Evolutionary conservation across 2,329 filamentous ascomycete genomes (phyloP), one percentile per base, ranked within the genome.

Genomic region (Diaporthe velutina): DNA sequence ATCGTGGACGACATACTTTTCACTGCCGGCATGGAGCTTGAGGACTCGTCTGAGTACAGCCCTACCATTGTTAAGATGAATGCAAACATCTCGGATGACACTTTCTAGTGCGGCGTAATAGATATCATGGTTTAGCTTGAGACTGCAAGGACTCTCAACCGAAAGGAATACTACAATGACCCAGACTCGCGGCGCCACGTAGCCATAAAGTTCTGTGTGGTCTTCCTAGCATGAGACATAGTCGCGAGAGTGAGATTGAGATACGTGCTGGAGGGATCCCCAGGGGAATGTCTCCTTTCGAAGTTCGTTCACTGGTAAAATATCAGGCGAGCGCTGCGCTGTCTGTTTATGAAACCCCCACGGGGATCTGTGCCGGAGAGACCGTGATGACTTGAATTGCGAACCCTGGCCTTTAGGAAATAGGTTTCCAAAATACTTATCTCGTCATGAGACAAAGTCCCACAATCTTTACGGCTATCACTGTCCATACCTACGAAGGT

Each of bases 1-100:
- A 96, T 97, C 75, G 94, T 97, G 0, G 93, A 95, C 70, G 94
- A 96, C 80, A 89, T 97, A 64, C 85, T 97, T 9, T 84, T 93
- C 57, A 95, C 94, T 55, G 95, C 94, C 5, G 94, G 94, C 3
- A 93, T 89, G 6, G 89, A 88, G 45, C 84, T 84, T 4, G 89
- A 90, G 72, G 87, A 88, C 71, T 88, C 86, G 33, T 85, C 85
- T 2, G 90, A 92, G 79, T 90, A 91, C 79, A 93, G 91, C 77
- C 91, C 91, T 4, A 91, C 90, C 0, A 88, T 93, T 85, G 90
- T 93, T 57, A 91, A 91, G 83, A 90, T 91, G 88, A 91, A 89
- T 77, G 85, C 91, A 70, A 86, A 92, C 78, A 87, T 92, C 61
- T 81, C 92, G 58, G 87, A 93, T 77, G 90, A 93, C 78, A 92